Base-by-base conservation (phyloP, 2,329 filamentous ascomycete species). In the Acrocalymma vagum region DNA sequence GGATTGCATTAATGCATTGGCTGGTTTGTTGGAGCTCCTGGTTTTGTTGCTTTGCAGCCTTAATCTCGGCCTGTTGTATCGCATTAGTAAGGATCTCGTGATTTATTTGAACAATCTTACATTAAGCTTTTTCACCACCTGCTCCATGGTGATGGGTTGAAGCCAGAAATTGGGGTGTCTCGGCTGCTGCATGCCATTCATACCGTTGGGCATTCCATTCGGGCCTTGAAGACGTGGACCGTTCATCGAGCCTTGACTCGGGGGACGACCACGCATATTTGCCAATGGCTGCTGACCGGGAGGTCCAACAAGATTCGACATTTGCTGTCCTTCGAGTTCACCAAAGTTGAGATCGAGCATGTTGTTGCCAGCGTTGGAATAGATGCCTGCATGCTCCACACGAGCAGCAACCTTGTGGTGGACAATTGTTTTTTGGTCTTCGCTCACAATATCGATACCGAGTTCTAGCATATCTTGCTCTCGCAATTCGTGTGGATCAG, bases 391-490 rank as follows among this genome's bases (percentile, higher is more conserved):
- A 72, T 96, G 90, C 69, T 99, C 94, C 40, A 99, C 91, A 67
- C 95, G 95, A 40, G 94, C 92, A 14, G 93, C 92, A 31, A 99
- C 94, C 67, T 99, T 99, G 75, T 97, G 94, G 65, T 99, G 94
- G 10, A 99, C 92, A 18, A 99, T 91, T 0, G 92, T 96, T 74
- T 96, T 97, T 69, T 97, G 93, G 67, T 99, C 94, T 69, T 99
- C 94, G 70, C 90, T 96, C 35, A 99, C 93, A 63, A 99, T 99
- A 65, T 99, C 94, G 60, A 99, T 99, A 40, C 94, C 94, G 23
- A 99, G 80, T 66, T 99, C 94, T 37, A 99, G 77, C 50, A 94
- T 90, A 65, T 99, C 94, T 53, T 90, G 86, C 45, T 93, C 91
- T 61, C 92, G 87, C 22, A 99, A 76, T 65, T 97, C 93, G 65